phyloP scores from a whole-genome alignment of 139 green algal genomes.

The Asterochloris sp. region DNA sequence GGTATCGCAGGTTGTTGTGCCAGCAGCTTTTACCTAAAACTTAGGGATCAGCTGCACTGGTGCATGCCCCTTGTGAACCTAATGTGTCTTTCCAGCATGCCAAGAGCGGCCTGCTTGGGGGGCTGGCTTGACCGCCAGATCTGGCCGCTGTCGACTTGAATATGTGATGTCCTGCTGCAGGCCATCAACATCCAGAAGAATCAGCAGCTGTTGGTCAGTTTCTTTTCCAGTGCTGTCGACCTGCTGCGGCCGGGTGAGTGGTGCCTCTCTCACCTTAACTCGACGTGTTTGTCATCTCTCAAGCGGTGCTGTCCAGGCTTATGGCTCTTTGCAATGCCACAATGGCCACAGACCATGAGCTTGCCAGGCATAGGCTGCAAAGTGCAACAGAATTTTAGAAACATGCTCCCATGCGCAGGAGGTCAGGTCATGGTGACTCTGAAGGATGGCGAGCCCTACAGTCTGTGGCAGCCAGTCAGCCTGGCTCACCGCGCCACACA shows the following conservation, averaged over 20 bases:
- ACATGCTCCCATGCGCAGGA: neutral
- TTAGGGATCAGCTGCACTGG: too few species aligned
- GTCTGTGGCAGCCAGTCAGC: conserved; percentile 12
- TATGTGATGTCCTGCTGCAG: neutral
- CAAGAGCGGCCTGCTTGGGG: too few species aligned
- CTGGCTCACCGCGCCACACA: conserved; percentile 14
- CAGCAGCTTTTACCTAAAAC: too few species aligned
- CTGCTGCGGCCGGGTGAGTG: conserved; percentile 2
- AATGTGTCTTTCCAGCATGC: too few species aligned
- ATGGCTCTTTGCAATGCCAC: too few species aligned
- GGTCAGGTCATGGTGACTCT: conserved; percentile 18
- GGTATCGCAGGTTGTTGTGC: too few species aligned
- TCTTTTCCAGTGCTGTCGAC: conserved; percentile 7
- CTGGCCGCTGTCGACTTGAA: too few species aligned
- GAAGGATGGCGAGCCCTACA: conserved; percentile 19
- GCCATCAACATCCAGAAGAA: conserved; percentile 26
- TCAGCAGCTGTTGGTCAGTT: conserved; percentile 17
- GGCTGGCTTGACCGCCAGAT: neutral
- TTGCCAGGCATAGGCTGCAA: neutral
- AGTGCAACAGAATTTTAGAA: neutral
- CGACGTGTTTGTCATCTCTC: neutral
- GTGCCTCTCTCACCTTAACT: neutral
- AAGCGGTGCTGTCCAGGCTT: neutral
- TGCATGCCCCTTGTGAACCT: too few species aligned
- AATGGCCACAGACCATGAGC: too few species aligned